These are phyloP conservation scores for Daldinia loculata DNA, from an alignment of 495 filamentous ascomycete species.

Conservation along the genomic window DNA sequence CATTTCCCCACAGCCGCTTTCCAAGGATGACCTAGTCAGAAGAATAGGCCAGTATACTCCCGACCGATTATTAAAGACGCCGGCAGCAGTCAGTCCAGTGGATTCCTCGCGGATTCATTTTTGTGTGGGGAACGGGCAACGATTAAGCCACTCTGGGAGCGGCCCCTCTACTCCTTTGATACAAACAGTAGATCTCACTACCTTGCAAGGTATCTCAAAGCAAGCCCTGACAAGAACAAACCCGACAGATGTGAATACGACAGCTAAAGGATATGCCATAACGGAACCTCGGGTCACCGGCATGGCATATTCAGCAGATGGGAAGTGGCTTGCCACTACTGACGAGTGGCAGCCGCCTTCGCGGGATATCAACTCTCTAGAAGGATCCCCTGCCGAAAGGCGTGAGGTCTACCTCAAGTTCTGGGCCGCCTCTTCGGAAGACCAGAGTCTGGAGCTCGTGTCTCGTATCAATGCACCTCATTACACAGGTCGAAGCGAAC, in stretches of 20 bases:
- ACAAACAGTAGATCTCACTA: constrained; percentile 84
- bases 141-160: constrained; percentile 50
- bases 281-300: constrained; percentile 76
- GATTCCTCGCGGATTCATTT: constrained; percentile 54
- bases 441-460: constrained; percentile 73
- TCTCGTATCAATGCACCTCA: constrained; percentile 88
- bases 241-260: constrained; percentile 77
- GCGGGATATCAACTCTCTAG: constrained; percentile 63
- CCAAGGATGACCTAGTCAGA: constrained; percentile 53
- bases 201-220: constrained; percentile 75
- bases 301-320: constrained; percentile 77
- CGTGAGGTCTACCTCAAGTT: constrained; percentile 88
- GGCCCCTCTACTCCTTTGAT: constrained; percentile 56
- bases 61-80: constrained; percentile 43
- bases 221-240: constrained; percentile 91
- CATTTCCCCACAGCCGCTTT: constrained; percentile 49
- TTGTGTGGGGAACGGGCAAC: constrained; percentile 59
- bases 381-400: constrained; percentile 58
- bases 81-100: constrained; percentile 48
- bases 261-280: constrained; percentile 72
- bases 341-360: constrained; percentile 85
- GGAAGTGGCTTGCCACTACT: constrained; percentile 88
- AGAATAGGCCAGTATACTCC: constrained; percentile 43
- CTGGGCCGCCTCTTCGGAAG: constrained; percentile 77
- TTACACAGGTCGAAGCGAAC: constrained; percentile 58